Percentiles rank a stretch among this genome's conserved stretches.
Evolutionary conservation across 2,329 filamentous ascomycete genomes (phyloP).

Genomic region (Colletotrichum shisoi): DNA sequence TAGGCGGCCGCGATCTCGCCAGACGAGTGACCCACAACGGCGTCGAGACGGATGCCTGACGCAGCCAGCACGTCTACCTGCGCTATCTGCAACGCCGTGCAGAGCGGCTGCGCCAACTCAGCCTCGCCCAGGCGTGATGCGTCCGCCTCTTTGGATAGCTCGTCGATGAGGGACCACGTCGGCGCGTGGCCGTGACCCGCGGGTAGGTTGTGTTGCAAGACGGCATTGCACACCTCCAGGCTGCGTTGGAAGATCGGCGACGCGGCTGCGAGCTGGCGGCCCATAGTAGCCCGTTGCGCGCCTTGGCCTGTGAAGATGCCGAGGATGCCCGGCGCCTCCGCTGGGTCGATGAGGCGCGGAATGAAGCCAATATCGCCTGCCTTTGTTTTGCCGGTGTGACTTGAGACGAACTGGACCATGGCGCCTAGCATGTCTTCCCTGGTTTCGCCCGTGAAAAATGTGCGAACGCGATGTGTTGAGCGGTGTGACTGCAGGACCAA

Average conservation of each 20-base stretch:
- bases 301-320: slow-evolving; percentile 48
- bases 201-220: background rate
- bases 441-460: too few species aligned
- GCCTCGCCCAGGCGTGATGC: slow-evolving; percentile 43
- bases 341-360: slow-evolving; percentile 1
- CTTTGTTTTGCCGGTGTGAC: too few species aligned
- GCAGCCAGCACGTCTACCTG: slow-evolving; percentile 42
- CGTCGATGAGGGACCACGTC: slow-evolving; percentile 41
- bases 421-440: too few species aligned
- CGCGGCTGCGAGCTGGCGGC: background rate
- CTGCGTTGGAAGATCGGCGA: background rate
- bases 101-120: slow-evolving; percentile 27
- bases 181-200: background rate
- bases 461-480: too few species aligned
- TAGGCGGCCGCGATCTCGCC: slow-evolving; percentile 62
- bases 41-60: slow-evolving; percentile 45
- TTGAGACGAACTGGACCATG: too few species aligned
- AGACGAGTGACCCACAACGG: slow-evolving; percentile 58
- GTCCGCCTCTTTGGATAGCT: slow-evolving; percentile 38
- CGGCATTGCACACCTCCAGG: background rate
- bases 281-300: slow-evolving; percentile 46
- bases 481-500: too few species aligned
- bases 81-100: slow-evolving; percentile 40
- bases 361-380: too few species aligned
- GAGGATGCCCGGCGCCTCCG: slow-evolving; percentile 17